Evolutionary conservation across 164 flowering plant species (phyloP).

Genomic region (Piper betle): DNA sequence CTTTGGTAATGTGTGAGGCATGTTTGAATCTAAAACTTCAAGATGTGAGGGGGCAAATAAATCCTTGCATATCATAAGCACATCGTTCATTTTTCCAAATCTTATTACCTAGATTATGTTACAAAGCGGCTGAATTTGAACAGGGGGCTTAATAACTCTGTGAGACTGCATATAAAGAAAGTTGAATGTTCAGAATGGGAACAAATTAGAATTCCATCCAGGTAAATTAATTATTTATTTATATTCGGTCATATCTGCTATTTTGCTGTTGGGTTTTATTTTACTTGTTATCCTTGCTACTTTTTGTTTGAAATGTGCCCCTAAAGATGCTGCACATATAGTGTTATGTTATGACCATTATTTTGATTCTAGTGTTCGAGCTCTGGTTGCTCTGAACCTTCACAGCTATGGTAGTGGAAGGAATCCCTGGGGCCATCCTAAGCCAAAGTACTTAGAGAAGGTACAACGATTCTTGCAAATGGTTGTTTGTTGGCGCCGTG

Average conservation of each 20-base stretch:
- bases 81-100: too few species aligned
- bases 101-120: too few species aligned
- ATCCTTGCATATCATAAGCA: too few species aligned
- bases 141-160: constrained; percentile 77
- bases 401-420: constrained; percentile 58
- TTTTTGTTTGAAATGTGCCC: too few species aligned
- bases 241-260: too few species aligned
- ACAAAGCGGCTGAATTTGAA: not conserved
- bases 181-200: constrained; percentile 75
- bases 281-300: too few species aligned
- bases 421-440: constrained; percentile 40
- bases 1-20: too few species aligned
- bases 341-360: not conserved
- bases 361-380: constrained; percentile 46
- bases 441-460: constrained; percentile 77
- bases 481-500: too few species aligned
- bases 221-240: constrained; percentile 17
- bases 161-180: constrained; percentile 59
- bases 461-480: constrained; percentile 17
- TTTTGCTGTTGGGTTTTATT: too few species aligned
- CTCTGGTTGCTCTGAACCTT: constrained; percentile 80
- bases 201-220: constrained; percentile 58
- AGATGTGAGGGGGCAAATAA: too few species aligned
- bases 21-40: too few species aligned
- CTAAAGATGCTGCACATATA: too few species aligned